phyloP scores from a whole-genome alignment of 164 flowering plant species.

The Saururus chinensis region DNA sequence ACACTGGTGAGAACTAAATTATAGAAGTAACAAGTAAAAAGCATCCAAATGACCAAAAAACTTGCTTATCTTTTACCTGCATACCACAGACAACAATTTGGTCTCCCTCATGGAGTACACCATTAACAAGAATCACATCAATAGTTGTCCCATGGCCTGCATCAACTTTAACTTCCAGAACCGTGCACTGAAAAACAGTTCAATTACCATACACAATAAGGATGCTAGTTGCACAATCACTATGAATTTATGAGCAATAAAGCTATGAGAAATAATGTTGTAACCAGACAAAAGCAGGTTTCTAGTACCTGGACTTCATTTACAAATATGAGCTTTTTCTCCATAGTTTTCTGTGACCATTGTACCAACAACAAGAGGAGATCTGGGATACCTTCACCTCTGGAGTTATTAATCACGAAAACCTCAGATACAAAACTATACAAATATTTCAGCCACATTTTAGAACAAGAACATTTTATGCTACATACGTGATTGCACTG shows the following conservation, averaged over 20 bases:
- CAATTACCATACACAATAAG: neutral
- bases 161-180: slow-evolving; percentile 93
- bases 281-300: neutral
- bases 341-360: slow-evolving; percentile 94
- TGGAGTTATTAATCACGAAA: slow-evolving; percentile 12
- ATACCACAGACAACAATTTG: slow-evolving; percentile 96
- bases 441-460: neutral
- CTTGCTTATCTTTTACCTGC: slow-evolving; percentile 36
- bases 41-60: neutral
- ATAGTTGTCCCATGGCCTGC: slow-evolving; percentile 98
- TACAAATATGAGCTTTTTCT: slow-evolving; percentile 72
- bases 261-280: neutral
- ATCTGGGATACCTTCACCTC: slow-evolving; percentile 99
- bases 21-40: too few relatives aligned
- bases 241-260: too few relatives aligned
- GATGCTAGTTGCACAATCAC: too few relatives aligned
- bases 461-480: neutral
- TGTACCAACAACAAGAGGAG: slow-evolving; percentile 66
- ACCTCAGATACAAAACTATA: neutral
- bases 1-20: too few relatives aligned
- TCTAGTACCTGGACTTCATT: slow-evolving; percentile 64
- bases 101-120: slow-evolving; percentile 95
- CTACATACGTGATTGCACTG: slow-evolving; percentile 73
- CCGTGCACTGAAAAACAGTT: slow-evolving; percentile 69
- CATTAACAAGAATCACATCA: slow-evolving; percentile 96